Base-by-base conservation (phyloP, 768 basidiomycete genomes). In the Tricholoma saponaceum region DNA sequence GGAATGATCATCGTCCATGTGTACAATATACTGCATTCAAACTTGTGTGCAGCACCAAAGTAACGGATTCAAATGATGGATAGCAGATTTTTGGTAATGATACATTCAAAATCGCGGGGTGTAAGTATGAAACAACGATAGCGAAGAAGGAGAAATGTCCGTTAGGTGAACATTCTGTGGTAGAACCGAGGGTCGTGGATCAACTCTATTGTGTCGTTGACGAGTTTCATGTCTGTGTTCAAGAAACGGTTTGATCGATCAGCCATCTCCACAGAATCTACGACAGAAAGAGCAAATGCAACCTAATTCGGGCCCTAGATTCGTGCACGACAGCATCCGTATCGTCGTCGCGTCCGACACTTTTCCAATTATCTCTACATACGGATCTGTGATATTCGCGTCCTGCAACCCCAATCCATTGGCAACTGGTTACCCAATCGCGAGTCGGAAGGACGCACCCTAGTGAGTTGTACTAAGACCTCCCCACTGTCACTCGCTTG, bases 401-500 rank as follows among this genome's bases (percentile, higher is more conserved):
- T 75, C 77, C 79, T 83, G 53, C 39, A 49, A 22, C 1, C 37
- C 28, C 43, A 56, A 26, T 28, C 52, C 52, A 41, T 16, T 49
- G 54, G 13, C 20, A 47, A 8, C 9, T 41, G 51, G n/a, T 33
- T 47, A 44, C 47, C 33, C 33, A 13, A 44, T 22, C 23, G 49
- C 14, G 53, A 62, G 35, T 50, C 57, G n/a, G 22, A 30, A 33
- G 37, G 58, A 55, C 73, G 64, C 50, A 84, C 85, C 56, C 68
- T 60, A 3, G 62, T 59, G n/a, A 82, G 63, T 13, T 66, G 64
- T 18, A 87, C 70, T 22, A 70, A 72, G 6, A 88, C 83, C 66
- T 90, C 74, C 0, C 82, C 85, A 1, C 84, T 86, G 64, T 92
- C 91, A 44, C 79, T 77, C 0, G 89, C 81, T 58, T 85, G 78